Conservation (phyloP, 2,329 filamentous ascomycete species). For the Aspergillus tamarii region DNA sequence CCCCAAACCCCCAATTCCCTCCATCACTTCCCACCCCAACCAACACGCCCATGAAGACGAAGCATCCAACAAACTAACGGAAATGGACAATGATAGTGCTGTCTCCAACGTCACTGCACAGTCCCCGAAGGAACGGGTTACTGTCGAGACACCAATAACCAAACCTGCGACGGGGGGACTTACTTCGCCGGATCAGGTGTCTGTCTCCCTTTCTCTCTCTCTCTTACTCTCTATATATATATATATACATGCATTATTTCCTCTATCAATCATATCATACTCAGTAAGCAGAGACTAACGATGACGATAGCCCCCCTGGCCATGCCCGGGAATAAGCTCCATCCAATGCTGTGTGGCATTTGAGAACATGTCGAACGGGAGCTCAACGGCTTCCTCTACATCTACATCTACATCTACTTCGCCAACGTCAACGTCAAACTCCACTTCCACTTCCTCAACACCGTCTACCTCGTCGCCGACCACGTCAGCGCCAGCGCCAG, state of each 20-base stretch:
- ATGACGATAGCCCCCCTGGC: neutral
- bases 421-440: neutral
- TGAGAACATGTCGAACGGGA: conserved; percentile 11
- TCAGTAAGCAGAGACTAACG: neutral
- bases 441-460: neutral
- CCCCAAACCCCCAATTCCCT: neutral
- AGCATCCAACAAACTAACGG: neutral
- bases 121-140: conserved; percentile 9
- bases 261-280: neutral
- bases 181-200: conserved; percentile 13
- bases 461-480: neutral
- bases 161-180: conserved; percentile 13
- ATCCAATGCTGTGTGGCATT: conserved; percentile 16
- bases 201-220: neutral
- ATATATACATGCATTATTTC: neutral
- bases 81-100: conserved; percentile 11
- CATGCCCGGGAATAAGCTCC: conserved; percentile 12
- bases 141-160: conserved; percentile 14
- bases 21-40: neutral
- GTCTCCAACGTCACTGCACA: conserved; percentile 10
- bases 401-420: neutral
- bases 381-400: neutral
- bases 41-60: neutral
- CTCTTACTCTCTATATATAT: neutral
- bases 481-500: neutral